Conservation (phyloP, 768 basidiomycete species). For the Vararia minispora region DNA sequence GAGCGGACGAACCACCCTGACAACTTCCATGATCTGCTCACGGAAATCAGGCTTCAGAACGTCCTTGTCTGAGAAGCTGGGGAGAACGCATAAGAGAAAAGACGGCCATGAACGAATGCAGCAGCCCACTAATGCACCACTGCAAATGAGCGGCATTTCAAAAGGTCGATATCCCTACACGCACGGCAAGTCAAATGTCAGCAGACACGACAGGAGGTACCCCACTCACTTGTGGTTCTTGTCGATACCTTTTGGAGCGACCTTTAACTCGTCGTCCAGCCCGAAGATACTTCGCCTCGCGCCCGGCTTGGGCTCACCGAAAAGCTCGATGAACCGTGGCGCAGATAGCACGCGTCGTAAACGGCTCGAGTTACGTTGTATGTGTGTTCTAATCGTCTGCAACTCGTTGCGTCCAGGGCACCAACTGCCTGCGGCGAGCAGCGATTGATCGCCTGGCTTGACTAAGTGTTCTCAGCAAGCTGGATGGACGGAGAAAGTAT, state of each 20-base stretch:
- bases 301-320: constrained; percentile 63
- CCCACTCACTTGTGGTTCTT: constrained; percentile 62
- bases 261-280: constrained; percentile 77
- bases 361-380: constrained; percentile 46
- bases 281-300: constrained; percentile 75
- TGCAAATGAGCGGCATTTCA: constrained; percentile 73
- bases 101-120: background rate
- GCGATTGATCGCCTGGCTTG: constrained; percentile 50
- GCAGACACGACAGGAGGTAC: background rate
- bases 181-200: background rate
- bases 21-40: constrained; percentile 24
- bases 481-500: constrained; percentile 1
- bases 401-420: constrained; percentile 74
- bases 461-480: constrained; percentile 29
- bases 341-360: constrained; percentile 58
- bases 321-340: constrained; percentile 62
- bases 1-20: constrained; percentile 29
- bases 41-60: constrained; percentile 30
- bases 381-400: constrained; percentile 63
- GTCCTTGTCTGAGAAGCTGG: constrained; percentile 29
- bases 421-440: constrained; percentile 77
- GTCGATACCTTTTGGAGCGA: constrained; percentile 80
- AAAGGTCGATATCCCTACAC: constrained; percentile 76
- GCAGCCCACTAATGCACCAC: constrained; percentile 47
- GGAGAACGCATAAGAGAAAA: background rate